phyloP scores from a whole-genome alignment of 805 yeast species.

The Schwanniomyces pseudopolymorphus region DNA sequence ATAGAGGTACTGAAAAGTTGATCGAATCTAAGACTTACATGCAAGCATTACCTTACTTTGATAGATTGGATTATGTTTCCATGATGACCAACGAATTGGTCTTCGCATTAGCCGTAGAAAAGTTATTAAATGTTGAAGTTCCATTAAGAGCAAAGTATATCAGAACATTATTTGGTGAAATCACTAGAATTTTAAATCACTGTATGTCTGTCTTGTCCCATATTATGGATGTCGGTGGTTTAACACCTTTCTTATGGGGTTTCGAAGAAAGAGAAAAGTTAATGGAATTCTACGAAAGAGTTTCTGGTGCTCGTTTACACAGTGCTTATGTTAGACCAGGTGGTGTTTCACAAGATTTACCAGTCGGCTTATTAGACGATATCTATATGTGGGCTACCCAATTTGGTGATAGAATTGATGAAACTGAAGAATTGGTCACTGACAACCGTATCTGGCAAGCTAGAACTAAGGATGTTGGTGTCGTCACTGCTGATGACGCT shows the following conservation, averaged over 20 bases:
- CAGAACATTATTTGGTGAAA: slow-evolving; percentile 83
- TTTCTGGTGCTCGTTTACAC: slow-evolving; percentile 87
- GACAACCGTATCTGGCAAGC: slow-evolving; percentile 92
- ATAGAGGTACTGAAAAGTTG: slow-evolving; percentile 86
- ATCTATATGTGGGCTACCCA: slow-evolving; percentile 96
- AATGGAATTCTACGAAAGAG: slow-evolving; percentile 91
- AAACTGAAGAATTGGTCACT: slow-evolving; percentile 83
- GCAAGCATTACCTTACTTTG: slow-evolving; percentile 88
- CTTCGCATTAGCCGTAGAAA: slow-evolving; percentile 80
- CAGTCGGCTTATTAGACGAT: slow-evolving; percentile 83
- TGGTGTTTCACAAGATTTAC: slow-evolving; percentile 86
- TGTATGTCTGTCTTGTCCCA: slow-evolving; percentile 84
- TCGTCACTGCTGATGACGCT: slow-evolving; percentile 83
- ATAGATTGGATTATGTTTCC: slow-evolving; percentile 78
- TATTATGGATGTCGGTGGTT: slow-evolving; percentile 93
- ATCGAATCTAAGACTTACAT: slow-evolving; percentile 83
- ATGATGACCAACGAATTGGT: slow-evolving; percentile 93
- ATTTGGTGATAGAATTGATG: slow-evolving; percentile 90
- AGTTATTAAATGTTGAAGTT: slow-evolving; percentile 78
- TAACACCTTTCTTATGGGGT: slow-evolving; percentile 92
- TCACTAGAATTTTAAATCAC: slow-evolving; percentile 80
- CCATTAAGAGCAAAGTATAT: slow-evolving; percentile 84
- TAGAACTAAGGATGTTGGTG: slow-evolving; percentile 79
- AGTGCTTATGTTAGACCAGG: slow-evolving; percentile 90
- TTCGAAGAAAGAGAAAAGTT: slow-evolving; percentile 90